Conservation (phyloP, 441 rosid species). For the Mallotus repandus region DNA sequence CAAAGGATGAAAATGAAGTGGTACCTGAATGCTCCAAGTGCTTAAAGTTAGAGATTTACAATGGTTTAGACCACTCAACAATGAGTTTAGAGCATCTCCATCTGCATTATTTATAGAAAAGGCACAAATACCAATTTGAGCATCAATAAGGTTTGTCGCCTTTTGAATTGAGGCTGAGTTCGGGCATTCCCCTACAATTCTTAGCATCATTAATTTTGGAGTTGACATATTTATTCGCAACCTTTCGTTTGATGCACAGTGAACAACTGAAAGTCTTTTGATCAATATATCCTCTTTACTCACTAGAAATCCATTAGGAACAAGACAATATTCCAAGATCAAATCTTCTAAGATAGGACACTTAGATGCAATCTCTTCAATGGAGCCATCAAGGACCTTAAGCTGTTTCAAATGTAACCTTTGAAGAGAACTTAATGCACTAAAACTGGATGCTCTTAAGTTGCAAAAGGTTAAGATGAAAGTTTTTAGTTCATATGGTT, state of each 20-base stretch:
- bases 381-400: conserved; percentile 16
- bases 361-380: conserved; percentile 18
- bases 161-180: conserved; percentile 12
- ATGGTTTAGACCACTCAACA: conserved; percentile 12
- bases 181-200: conserved; percentile 4
- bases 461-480: conserved; percentile 19
- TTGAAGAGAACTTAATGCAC: conserved; percentile 22
- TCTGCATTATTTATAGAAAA: neutral
- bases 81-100: conserved; percentile 13
- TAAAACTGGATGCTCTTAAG: conserved; percentile 21
- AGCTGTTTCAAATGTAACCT: conserved; percentile 17
- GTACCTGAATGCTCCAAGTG: conserved; percentile 26
- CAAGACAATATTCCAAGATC: conserved; percentile 19
- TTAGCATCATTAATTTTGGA: conserved; percentile 15
- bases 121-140: conserved; percentile 5
- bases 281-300: conserved; percentile 21
- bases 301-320: conserved; percentile 22
- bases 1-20: neutral
- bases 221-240: conserved; percentile 22
- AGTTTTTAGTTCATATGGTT: conserved; percentile 13
- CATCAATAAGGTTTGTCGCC: conserved; percentile 14
- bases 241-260: conserved; percentile 12
- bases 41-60: conserved; percentile 20
- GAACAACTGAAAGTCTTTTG: conserved; percentile 18
- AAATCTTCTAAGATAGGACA: conserved; percentile 24